phyloP scores from a whole-genome alignment of 1,139 yeast genomes.

The Pichia inconspicua region DNA sequence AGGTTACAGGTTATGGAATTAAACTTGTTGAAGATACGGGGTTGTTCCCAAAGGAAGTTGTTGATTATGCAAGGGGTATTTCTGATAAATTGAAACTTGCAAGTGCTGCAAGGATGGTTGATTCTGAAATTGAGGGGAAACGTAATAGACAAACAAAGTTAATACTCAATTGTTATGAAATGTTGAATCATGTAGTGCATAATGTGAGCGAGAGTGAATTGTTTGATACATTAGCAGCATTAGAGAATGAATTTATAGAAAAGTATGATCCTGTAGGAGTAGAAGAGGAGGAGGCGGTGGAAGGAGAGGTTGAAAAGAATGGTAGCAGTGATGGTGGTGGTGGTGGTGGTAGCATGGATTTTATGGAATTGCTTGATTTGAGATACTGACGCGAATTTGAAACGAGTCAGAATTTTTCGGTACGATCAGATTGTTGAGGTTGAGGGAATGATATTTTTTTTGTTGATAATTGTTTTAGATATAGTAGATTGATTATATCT shows the following conservation, averaged over 20 bases:
- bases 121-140: neutral
- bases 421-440: too few relatives aligned
- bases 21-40: conserved; percentile 26
- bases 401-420: neutral
- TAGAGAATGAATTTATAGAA: neutral
- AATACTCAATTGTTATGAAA: neutral
- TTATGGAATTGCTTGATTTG: neutral
- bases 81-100: conserved; percentile 18
- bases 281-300: neutral
- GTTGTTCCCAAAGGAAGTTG: conserved; percentile 23
- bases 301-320: neutral
- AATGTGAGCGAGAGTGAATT: neutral
- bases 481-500: too few relatives aligned
- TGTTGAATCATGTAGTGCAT: neutral
- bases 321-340: neutral
- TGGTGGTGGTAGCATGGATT: neutral
- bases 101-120: neutral
- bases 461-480: too few relatives aligned
- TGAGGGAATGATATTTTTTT: too few relatives aligned
- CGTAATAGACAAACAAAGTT: neutral
- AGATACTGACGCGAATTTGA: neutral
- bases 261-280: neutral
- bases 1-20: conserved; percentile 24
- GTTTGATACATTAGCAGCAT: neutral
- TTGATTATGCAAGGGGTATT: conserved; percentile 26